Percentiles rank a stretch among this genome's conserved stretches.
Evolutionary conservation across 805 yeast genomes (phyloP).

Genomic region (Lipomyces yamadae): DNA sequence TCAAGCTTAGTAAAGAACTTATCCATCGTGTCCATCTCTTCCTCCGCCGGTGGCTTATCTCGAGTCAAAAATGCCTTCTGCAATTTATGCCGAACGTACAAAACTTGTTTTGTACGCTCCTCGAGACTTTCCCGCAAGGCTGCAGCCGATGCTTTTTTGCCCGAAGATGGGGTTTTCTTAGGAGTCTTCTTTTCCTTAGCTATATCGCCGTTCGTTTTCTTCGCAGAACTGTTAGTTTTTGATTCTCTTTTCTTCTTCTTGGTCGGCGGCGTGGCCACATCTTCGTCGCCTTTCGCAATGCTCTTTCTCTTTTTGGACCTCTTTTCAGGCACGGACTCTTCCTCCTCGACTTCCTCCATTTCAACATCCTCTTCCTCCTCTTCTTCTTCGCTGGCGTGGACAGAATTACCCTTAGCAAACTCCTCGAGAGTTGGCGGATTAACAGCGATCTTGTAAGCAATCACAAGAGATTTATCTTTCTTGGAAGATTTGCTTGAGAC

Average conservation of each 20-base stretch:
- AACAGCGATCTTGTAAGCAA: constrained; percentile 60
- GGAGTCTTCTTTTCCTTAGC: constrained; percentile 26
- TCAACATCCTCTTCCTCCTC: constrained; percentile 44
- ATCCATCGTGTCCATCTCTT: constrained; percentile 42
- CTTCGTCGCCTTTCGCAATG: constrained; percentile 24
- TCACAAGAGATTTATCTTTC: constrained; percentile 52
- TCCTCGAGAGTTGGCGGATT: constrained; percentile 57
- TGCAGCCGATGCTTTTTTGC: constrained; percentile 3
- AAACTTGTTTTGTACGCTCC: constrained; percentile 38
- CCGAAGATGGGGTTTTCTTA: constrained; percentile 21
- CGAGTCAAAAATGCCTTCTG: constrained; percentile 43
- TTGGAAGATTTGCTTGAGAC: constrained; percentile 30
- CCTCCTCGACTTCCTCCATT: constrained; percentile 40
- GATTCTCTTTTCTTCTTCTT: constrained; percentile 12
- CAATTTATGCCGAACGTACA: constrained; percentile 43
- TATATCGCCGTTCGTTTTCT: constrained; percentile 26
- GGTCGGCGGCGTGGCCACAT: constrained; percentile 10
- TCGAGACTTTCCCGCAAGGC: constrained; percentile 20
- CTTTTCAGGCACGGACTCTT: constrained; percentile 32
- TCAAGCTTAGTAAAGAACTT: constrained; percentile 42
- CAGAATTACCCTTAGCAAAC: constrained; percentile 40
- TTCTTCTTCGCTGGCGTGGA: constrained; percentile 43
- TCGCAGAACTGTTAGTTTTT: constrained; percentile 10
- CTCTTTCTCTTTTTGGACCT: constrained; percentile 33
- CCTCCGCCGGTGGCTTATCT: constrained; percentile 39